Base-by-base conservation (phyloP, 768 basidiomycete species). In the Pisolithus marmoratus region DNA sequence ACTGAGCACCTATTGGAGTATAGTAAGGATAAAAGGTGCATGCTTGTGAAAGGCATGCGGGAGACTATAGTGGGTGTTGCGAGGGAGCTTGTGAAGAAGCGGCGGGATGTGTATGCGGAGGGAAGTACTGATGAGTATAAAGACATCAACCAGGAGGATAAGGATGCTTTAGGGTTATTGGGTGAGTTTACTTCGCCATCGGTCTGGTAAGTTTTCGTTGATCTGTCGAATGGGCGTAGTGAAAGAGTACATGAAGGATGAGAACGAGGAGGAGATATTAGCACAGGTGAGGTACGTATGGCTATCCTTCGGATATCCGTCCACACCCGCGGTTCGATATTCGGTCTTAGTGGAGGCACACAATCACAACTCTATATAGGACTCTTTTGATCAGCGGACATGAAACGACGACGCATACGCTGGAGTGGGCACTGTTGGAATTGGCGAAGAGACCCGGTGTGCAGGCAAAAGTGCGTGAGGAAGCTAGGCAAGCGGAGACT, bases 361-460 rank as follows among this genome's bases (percentile, higher is more conserved):
- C 31, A 14, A 38, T 38, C 26, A 9, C 22, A 24, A 14, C 9
- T 11, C 22, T 15, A n/a, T 8, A 8, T 17, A 74, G 72, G 38
- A 76, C 73, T 24, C 70, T 75, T 11, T 57, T 75, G 4, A 60
- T 78, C 14, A 73, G 73, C 45, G 72, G 73, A 2, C 75, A 84
- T 62, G 83, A 85, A 61, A 84, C 82, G 5, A 81, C 78, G 38
- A 75, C 82, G 3, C 79, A 74, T 26, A 73, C 74, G 5, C 55
- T 81, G 19, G 70, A 42, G 27, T 61, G 62, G 62, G 51, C 52
- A 15, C 40, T 63, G 1, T 43, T 58, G 37, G 62, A 63, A 36
- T 45, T 63, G 8, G 52, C 62, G 14, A 59, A 52, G 41, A 46
- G 54, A 40, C 54, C 52, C 1, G 44, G 49, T 4, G 55, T 46